These are phyloP conservation scores for Phytopythium vexans DNA, from an alignment of 352 stramenopile species.

Conservation along the genomic window DNA sequence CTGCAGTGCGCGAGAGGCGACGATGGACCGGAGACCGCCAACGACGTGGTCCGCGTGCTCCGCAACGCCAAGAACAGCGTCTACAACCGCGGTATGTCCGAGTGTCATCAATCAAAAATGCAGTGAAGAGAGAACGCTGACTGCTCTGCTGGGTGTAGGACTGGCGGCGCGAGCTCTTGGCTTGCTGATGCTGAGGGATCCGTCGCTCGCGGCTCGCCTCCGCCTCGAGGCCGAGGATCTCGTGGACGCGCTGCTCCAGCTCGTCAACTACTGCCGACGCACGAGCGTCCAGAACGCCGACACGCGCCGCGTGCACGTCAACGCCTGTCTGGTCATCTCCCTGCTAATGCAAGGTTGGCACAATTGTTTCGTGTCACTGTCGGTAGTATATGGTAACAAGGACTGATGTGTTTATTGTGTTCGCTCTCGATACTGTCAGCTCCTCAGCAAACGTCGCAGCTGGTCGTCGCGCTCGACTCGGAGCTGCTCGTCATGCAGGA, in stretches of 20 bases:
- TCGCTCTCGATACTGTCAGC: slow-evolving; percentile 8
- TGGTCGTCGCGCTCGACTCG: slow-evolving; percentile 68
- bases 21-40: slow-evolving; percentile 16
- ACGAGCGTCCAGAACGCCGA: slow-evolving; percentile 45
- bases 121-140: not conserved
- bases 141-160: slow-evolving; percentile 15
- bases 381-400: not conserved
- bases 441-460: slow-evolving; percentile 19
- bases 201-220: slow-evolving; percentile 30
- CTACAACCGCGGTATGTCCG: slow-evolving; percentile 39
- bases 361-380: slow-evolving; percentile 8
- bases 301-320: slow-evolving; percentile 68
- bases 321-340: slow-evolving; percentile 84
- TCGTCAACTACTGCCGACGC: slow-evolving; percentile 60
- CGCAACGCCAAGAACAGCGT: slow-evolving; percentile 69
- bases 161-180: slow-evolving; percentile 64
- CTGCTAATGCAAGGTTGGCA: slow-evolving; percentile 66
- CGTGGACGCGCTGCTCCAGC: slow-evolving; percentile 70
- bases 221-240: slow-evolving; percentile 62
- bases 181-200: slow-evolving; percentile 49
- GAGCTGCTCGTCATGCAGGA: slow-evolving; percentile 55
- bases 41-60: slow-evolving; percentile 34
- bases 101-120: not conserved
- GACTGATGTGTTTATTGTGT: not conserved
- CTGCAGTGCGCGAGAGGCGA: slow-evolving; percentile 13